Percentiles rank a stretch among this genome's conserved stretches.
Evolutionary conservation across 768 basidiomycete genomes (phyloP).

Genomic region (Pisolithus albus): DNA sequence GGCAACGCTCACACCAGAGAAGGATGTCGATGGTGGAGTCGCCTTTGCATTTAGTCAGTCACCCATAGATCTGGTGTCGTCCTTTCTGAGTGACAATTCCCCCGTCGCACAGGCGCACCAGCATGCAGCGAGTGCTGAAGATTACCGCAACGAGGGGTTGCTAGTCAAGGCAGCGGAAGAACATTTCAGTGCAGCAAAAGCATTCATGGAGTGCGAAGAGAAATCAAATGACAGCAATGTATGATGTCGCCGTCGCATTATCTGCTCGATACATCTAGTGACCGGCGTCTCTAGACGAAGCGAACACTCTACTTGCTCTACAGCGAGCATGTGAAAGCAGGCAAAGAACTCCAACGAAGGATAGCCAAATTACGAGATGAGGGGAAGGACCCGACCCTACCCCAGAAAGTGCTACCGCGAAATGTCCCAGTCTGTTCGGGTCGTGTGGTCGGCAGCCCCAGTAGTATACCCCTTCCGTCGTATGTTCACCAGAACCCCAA

Average conservation of each 20-base stretch:
- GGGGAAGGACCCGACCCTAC: slow-evolving; percentile 68
- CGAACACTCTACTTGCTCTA: slow-evolving; percentile 69
- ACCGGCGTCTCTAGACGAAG: slow-evolving; percentile 48
- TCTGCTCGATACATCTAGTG: slow-evolving; percentile 1
- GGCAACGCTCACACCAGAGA: background rate
- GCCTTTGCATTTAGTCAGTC: slow-evolving; percentile 47
- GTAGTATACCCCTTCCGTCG: slow-evolving; percentile 9
- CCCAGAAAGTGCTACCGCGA: slow-evolving; percentile 46
- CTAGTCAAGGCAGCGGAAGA: slow-evolving; percentile 69
- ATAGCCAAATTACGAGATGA: slow-evolving; percentile 69
- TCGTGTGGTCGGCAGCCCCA: slow-evolving; percentile 14
- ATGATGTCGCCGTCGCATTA: slow-evolving; percentile 16
- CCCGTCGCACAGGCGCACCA: slow-evolving; percentile 59
- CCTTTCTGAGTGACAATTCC: slow-evolving; percentile 2
- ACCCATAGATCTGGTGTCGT: background rate
- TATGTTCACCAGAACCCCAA: slow-evolving; percentile 32
- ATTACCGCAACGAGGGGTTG: slow-evolving; percentile 57
- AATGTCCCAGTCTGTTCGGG: slow-evolving; percentile 16
- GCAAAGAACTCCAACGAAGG: slow-evolving; percentile 63
- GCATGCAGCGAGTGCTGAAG: slow-evolving; percentile 76
- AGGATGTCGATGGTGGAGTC: slow-evolving; percentile 35
- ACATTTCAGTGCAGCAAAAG: slow-evolving; percentile 69
- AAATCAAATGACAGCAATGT: slow-evolving; percentile 71
- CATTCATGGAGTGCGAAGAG: slow-evolving; percentile 66
- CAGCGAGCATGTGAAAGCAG: slow-evolving; percentile 65